Percentiles rank a stretch among this genome's conserved stretches.
These are phyloP conservation scores for Mucor racemosus DNA, from an alignment of 371 early-diverging fungal species.

Conservation along the genomic window DNA sequence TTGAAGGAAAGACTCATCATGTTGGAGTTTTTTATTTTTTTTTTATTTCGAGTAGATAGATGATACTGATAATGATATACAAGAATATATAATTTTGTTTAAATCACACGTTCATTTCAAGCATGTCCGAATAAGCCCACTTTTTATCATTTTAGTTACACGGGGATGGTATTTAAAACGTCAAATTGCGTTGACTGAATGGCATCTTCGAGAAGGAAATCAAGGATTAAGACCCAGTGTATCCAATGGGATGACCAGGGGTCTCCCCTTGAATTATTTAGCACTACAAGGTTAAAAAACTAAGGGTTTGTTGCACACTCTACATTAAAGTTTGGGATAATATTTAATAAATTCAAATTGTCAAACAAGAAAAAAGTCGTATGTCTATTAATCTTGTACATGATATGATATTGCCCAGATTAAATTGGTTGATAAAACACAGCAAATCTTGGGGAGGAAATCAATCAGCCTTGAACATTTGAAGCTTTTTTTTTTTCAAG, in stretches of 20 bases:
- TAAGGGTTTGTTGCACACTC: not conserved
- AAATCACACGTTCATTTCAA: not conserved
- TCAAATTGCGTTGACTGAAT: constrained; percentile 1
- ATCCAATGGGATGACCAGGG: constrained; percentile 1
- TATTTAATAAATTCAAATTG: not conserved
- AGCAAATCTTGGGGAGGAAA: not conserved
- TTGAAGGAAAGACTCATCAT: too few relatives aligned
- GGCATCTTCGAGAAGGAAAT: constrained; percentile 8
- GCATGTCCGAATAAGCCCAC: not conserved
- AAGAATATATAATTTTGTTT: not conserved
- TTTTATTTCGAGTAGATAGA: too few relatives aligned
- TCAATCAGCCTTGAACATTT: not conserved
- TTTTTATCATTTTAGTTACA: not conserved
- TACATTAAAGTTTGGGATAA: not conserved
- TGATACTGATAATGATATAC: too few relatives aligned
- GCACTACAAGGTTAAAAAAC: not conserved
- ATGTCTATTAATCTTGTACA: not conserved
- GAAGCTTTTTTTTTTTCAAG: not conserved
- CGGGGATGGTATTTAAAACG: not conserved
- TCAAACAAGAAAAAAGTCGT: not conserved
- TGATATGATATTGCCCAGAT: not conserved
- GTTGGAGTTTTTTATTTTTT: too few relatives aligned
- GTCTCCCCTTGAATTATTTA: constrained; percentile 1
- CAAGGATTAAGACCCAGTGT: not conserved
- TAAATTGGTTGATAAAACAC: not conserved